phyloP scores from a whole-genome alignment of 108 stramenopile species.

The Skeletonema grethae region DNA sequence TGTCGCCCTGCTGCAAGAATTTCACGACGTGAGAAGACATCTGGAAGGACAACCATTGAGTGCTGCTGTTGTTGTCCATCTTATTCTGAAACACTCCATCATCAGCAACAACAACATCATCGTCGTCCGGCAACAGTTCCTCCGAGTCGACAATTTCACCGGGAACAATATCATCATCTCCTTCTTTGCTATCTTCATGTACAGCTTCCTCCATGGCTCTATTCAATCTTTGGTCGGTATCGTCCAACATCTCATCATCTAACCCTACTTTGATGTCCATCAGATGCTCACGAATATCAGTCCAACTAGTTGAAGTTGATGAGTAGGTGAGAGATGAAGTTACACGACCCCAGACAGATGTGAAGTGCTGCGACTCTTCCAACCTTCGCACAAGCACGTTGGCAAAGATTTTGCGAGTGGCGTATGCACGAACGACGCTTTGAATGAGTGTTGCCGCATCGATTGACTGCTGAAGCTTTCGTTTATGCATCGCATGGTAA shows the following conservation, averaged over 20 bases:
- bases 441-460: conserved; percentile 9
- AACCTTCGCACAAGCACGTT: not conserved
- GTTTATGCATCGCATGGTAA: not conserved
- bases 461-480: not conserved
- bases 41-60: conserved; percentile 10
- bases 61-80: not conserved
- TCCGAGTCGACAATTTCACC: not conserved
- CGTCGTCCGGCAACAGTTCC: not conserved
- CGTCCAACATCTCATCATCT: conserved; percentile 9
- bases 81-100: too few species aligned
- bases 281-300: not conserved
- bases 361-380: conserved; percentile 18
- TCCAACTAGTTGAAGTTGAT: not conserved
- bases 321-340: not conserved
- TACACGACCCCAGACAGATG: conserved; percentile 5
- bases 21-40: conserved; percentile 45
- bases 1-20: conserved; percentile 45
- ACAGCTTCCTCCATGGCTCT: conserved; percentile 2
- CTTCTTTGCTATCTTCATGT: not conserved
- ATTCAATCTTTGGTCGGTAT: not conserved
- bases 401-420: conserved; percentile 8
- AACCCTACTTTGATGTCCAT: conserved; percentile 8
- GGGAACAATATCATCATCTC: not conserved
- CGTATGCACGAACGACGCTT: conserved; percentile 5
- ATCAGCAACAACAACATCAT: too few species aligned